Evolutionary conservation across 2,329 filamentous ascomycete species (phyloP), one percentile per base, ranked within the genome.

Genomic region (Aspergillus carbonarius): DNA sequence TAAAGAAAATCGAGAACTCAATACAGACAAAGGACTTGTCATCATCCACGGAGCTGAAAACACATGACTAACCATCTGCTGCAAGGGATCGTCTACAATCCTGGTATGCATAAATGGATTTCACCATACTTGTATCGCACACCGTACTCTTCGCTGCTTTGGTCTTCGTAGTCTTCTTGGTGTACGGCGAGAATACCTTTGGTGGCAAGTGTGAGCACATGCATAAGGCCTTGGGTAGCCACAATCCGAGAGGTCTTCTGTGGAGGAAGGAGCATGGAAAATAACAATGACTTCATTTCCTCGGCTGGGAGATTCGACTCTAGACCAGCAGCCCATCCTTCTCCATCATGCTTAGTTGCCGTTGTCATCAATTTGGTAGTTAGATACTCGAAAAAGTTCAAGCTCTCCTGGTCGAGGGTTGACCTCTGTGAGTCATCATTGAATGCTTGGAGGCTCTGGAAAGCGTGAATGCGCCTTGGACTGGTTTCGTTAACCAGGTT

Each of bases 141-240:
- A 10, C 63, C 66, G 54, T 65, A 60, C 6, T 60, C 62, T 17
- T 63, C 60, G 12, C 37, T 62, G 35, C 66, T 70, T 4, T 54
- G 44, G 53, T 78, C 72, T 7, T 73, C 75, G 55, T 79, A 81
- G 0, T 69, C 66, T 35, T 76, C 74, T 74, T 96, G 92, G 61
- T 82, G 74, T 5, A 93, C 85, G 17, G 76, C 71, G 46, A 93
- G 76, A 56, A 83, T 72, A 1, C 82, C 82, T 74, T 87, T 91
- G 2, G 86, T 91, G 5, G 85, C 87, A 44, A 95, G 81, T 10
- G 83, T 81, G 13, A 96, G 82, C 2, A 91, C 81, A 71, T 95
- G 90, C 76, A 89, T 85, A 70, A 91, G 88, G 0, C 87, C 91
- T 71, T 92, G 89, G 2, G 89, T 87, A 8, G 88, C 90, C 12